phyloP scores from a whole-genome alignment of 1,284 basidiomycete genomes.

The Singerocomus inundabilis region DNA sequence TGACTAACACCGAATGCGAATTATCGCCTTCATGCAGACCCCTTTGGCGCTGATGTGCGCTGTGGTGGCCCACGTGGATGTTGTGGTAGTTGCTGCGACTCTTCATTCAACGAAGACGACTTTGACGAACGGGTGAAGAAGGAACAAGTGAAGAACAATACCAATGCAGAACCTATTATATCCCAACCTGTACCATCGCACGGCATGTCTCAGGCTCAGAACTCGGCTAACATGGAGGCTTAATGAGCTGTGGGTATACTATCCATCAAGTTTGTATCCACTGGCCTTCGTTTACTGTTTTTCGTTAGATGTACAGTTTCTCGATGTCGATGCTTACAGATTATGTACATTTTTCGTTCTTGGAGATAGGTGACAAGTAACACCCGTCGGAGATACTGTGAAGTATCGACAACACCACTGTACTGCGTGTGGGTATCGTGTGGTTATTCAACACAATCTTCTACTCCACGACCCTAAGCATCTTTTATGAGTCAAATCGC shows the following conservation, averaged over 20 bases:
- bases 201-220: conserved; percentile 19
- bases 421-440: background rate
- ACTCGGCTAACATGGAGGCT: background rate
- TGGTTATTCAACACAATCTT: background rate
- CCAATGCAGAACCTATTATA: conserved; percentile 9
- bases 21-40: conserved; percentile 10
- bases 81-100: conserved; percentile 29
- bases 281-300: background rate
- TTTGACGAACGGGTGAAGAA: conserved; percentile 32
- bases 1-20: background rate
- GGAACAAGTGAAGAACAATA: conserved; percentile 18
- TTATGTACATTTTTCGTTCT: background rate
- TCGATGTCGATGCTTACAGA: background rate
- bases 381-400: background rate
- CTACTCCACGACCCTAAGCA: background rate
- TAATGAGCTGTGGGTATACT: conserved; percentile 8
- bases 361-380: background rate
- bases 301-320: background rate
- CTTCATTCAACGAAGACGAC: conserved; percentile 31
- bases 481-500: background rate
- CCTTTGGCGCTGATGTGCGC: conserved; percentile 22
- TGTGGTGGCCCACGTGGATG: conserved; percentile 31
- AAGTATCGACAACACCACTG: background rate
- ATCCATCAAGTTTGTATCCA: background rate
- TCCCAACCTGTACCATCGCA: conserved; percentile 27